Conservation (phyloP, 306 rosid species). For the Mucuna pruriens region DNA sequence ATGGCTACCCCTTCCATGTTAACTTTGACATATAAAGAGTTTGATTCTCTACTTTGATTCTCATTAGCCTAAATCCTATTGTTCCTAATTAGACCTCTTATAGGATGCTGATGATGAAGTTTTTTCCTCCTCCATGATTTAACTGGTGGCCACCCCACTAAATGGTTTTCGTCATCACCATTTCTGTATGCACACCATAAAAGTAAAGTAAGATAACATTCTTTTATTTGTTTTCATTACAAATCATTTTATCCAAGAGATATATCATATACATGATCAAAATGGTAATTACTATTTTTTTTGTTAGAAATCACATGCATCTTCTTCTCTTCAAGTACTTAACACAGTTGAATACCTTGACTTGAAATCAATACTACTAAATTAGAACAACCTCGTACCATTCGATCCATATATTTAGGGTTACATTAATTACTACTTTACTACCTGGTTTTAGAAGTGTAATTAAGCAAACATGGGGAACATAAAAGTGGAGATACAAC, state of each 20-base stretch:
- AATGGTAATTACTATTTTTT: no score
- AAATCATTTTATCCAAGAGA: neutral
- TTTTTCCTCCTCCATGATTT: slow-evolving; percentile 74
- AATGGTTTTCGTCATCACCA: slow-evolving; percentile 43
- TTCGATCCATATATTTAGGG: no score
- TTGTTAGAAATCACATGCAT: no score
- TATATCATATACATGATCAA: no score
- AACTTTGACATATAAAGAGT: slow-evolving; percentile 67
- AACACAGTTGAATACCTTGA: no score
- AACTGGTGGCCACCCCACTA: slow-evolving; percentile 96
- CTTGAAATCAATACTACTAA: no score
- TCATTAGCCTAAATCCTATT: slow-evolving; percentile 28
- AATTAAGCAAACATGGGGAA: neutral
- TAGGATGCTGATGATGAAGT: slow-evolving; percentile 47
- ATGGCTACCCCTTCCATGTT: slow-evolving; percentile 84
- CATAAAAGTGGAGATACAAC: slow-evolving; percentile 30
- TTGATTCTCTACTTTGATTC: slow-evolving; percentile 42
- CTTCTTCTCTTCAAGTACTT: no score
- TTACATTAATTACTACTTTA: neutral
- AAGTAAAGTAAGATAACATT: neutral
- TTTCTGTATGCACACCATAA: slow-evolving; percentile 31
- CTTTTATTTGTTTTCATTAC: neutral
- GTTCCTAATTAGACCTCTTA: slow-evolving; percentile 35
- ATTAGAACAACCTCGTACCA: no score
- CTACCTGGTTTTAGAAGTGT: neutral